Evolutionary conservation across 345 rosid species (phyloP).

Genomic region (Lenwebbia sp.): DNA sequence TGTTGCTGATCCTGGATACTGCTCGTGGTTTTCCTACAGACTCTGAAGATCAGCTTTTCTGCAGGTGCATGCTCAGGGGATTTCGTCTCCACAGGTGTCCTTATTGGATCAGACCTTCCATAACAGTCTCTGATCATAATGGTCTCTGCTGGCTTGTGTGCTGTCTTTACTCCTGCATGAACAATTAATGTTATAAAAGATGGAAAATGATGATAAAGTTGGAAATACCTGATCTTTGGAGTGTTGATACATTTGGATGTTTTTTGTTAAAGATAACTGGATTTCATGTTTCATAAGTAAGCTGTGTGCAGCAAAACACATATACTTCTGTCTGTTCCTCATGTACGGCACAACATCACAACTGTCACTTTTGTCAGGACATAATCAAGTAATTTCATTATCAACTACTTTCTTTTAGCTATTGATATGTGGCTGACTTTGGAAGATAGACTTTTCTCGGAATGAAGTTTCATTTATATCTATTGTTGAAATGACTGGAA

Average conservation of each 20-base stretch:
- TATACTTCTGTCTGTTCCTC: neutral
- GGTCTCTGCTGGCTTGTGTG: conserved; percentile 20
- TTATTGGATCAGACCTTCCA: conserved; percentile 90
- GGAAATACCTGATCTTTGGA: neutral
- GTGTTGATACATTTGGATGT: neutral
- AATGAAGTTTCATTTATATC: neutral
- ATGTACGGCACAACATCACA: neutral
- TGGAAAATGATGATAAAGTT: neutral
- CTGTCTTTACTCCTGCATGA: neutral
- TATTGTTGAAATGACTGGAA: neutral
- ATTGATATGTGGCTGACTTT: neutral
- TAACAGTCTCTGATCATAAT: conserved; percentile 68
- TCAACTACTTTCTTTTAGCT: neutral
- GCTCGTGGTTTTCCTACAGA: neutral
- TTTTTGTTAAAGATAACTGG: neutral
- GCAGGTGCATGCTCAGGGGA: conserved; percentile 90
- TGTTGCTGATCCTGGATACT: neutral
- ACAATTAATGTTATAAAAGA: neutral
- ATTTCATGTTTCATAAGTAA: neutral
- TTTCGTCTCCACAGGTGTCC: conserved; percentile 87
- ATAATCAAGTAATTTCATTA: neutral
- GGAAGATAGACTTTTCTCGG: neutral
- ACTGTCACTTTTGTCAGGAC: neutral
- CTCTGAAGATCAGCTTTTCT: neutral
- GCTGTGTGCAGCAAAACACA: neutral